These are phyloP conservation scores for Chytriomyces hyalinus DNA, from an alignment of 192 early-diverging fungal species.

Conservation along the genomic window DNA sequence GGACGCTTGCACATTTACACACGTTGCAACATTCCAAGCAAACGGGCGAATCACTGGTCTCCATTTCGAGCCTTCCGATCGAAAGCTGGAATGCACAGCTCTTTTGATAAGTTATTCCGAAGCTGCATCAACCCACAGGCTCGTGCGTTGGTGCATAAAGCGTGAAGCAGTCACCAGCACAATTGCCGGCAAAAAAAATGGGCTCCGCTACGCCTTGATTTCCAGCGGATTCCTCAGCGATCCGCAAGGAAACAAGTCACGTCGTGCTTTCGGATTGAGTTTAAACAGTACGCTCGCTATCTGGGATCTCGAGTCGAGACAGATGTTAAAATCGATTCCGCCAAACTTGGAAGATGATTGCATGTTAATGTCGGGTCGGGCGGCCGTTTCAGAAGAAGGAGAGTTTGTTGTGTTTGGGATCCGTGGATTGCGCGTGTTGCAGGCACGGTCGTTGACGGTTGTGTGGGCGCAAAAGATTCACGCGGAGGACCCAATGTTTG, in stretches of 20 bases:
- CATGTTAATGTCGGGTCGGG: constrained; percentile 15
- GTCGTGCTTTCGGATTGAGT: constrained; percentile 23
- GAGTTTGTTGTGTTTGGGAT: constrained; percentile 24
- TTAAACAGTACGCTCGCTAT: constrained; percentile 18
- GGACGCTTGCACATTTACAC: constrained; percentile 1
- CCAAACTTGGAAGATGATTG: constrained; percentile 28
- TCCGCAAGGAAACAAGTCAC: background rate
- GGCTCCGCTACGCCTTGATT: constrained; percentile 4
- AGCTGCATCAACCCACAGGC: background rate
- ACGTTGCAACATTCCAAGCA: background rate
- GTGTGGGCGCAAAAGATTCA: constrained; percentile 19
- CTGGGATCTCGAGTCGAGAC: constrained; percentile 20
- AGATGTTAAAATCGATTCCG: constrained; percentile 12
- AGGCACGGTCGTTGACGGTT: background rate
- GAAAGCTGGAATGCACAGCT: constrained; percentile 6
- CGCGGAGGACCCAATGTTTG: constrained; percentile 4
- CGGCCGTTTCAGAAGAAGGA: constrained; percentile 20
- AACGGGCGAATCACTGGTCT: constrained; percentile 18
- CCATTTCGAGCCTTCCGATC: constrained; percentile 19
- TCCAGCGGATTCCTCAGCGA: constrained; percentile 14
- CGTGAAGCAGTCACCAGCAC: constrained; percentile 6
- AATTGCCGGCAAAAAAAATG: constrained; percentile 18
- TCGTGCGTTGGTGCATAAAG: constrained; percentile 11
- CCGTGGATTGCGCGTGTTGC: constrained; percentile 4
- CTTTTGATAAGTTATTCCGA: background rate